Conservation (phyloP, 176 grass and related monocot species). For the Rhipidocladum racemiflorum region DNA sequence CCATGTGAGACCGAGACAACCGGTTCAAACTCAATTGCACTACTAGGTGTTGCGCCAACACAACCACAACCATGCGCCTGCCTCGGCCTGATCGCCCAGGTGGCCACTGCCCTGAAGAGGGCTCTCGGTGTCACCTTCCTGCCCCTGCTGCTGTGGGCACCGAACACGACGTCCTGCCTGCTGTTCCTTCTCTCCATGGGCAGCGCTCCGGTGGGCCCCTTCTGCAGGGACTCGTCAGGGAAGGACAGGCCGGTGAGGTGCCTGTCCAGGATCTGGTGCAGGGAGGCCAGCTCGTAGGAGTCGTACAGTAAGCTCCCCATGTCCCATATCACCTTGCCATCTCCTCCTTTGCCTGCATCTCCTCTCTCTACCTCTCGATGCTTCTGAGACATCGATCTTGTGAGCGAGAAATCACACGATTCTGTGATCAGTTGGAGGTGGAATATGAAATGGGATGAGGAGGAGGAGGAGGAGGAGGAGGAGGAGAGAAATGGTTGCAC, state of each 20-base stretch:
- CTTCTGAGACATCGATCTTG: constrained; percentile 26
- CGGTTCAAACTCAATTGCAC: constrained; percentile 12
- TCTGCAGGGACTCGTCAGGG: neutral
- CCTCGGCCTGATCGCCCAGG: constrained; percentile 28
- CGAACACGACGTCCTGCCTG: neutral
- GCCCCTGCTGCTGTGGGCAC: neutral
- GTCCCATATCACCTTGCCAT: constrained; percentile 42
- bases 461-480: neutral
- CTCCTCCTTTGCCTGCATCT: neutral
- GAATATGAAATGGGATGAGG: neutral
- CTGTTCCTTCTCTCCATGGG: neutral
- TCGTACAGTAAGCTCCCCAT: constrained; percentile 70
- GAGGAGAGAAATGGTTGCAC: neutral
- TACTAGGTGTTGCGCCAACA: neutral
- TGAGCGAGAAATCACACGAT: neutral
- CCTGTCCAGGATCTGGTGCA: constrained; percentile 49
- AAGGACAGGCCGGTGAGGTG: constrained; percentile 28
- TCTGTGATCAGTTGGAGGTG: constrained; percentile 5
- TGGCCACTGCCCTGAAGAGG: constrained; percentile 30
- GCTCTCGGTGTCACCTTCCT: constrained; percentile 43
- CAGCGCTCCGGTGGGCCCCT: neutral
- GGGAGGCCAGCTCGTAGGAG: constrained; percentile 70
- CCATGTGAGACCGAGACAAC: neutral
- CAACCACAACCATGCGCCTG: constrained; percentile 5
- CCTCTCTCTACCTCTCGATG: neutral